Conservation (phyloP, 2,329 filamentous ascomycete species). For the Claviceps arundinis region DNA sequence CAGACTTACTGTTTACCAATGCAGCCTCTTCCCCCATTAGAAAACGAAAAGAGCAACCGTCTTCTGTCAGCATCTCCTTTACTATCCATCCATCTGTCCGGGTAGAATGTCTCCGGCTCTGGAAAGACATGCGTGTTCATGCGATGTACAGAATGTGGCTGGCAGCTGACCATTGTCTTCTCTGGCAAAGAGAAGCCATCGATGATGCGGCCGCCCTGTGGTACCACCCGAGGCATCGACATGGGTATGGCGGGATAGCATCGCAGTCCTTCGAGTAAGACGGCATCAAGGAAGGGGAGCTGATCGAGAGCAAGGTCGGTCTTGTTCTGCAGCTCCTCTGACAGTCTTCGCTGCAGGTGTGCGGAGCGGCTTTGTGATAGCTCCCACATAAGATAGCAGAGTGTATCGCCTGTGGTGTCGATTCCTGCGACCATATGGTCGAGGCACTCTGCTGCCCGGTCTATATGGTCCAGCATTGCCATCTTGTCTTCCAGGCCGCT, state of each 20-base stretch:
- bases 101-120: slow-evolving; percentile 62
- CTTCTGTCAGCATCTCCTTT: slow-evolving; percentile 60
- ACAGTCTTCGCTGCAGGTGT: slow-evolving; percentile 36
- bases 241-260: slow-evolving; percentile 54
- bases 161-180: slow-evolving; percentile 44
- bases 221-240: slow-evolving; percentile 50
- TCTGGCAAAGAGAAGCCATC: slow-evolving; percentile 41
- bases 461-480: slow-evolving; percentile 32
- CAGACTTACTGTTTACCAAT: slow-evolving; percentile 51
- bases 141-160: slow-evolving; percentile 47
- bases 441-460: slow-evolving; percentile 54
- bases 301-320: slow-evolving; percentile 29
- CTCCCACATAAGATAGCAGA: slow-evolving; percentile 61
- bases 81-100: slow-evolving; percentile 69
- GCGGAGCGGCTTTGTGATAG: slow-evolving; percentile 46
- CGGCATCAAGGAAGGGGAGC: slow-evolving; percentile 47
- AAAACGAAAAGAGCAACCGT: slow-evolving; percentile 51
- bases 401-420: slow-evolving; percentile 55
- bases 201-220: slow-evolving; percentile 38
- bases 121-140: slow-evolving; percentile 57
- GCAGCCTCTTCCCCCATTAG: slow-evolving; percentile 51
- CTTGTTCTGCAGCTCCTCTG: slow-evolving; percentile 35
- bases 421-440: slow-evolving; percentile 63
- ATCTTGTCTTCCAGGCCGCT: slow-evolving; percentile 42
- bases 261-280: slow-evolving; percentile 48